Conservation (phyloP, 2,329 filamentous ascomycete genomes). For the Massarina eburnea region DNA sequence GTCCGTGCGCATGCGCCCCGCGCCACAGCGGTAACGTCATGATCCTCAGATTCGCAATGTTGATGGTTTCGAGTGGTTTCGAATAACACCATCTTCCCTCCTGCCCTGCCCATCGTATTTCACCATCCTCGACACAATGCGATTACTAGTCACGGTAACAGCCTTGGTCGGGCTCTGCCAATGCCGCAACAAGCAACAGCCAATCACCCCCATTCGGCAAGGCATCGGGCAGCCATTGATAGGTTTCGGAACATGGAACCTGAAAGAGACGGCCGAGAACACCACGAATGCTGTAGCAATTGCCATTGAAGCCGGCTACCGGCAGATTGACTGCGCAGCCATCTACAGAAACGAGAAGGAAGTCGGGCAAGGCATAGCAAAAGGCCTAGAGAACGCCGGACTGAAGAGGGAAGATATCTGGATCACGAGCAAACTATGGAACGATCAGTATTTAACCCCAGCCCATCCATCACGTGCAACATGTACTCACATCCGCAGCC, state of each 20-base stretch:
- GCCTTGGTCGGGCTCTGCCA: slow-evolving; percentile 6
- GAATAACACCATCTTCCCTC: neutral
- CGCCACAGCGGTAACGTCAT: slow-evolving; percentile 7
- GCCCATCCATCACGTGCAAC: neutral
- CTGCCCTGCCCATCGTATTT: neutral
- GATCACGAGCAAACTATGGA: slow-evolving; percentile 67
- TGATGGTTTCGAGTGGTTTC: neutral
- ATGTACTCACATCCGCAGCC: slow-evolving; percentile 4
- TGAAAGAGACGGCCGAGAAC: slow-evolving; percentile 16
- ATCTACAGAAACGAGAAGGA: slow-evolving; percentile 17
- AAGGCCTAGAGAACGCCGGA: slow-evolving; percentile 9
- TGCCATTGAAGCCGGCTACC: slow-evolving; percentile 19
- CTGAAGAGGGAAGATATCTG: slow-evolving; percentile 37
- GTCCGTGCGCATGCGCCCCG: slow-evolving; percentile 6
- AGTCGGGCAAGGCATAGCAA: slow-evolving; percentile 14
- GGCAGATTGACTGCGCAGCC: slow-evolving; percentile 21
- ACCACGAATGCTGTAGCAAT: slow-evolving; percentile 36
- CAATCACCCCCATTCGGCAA: slow-evolving; percentile 3
- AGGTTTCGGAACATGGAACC: slow-evolving; percentile 25
- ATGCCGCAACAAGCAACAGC: slow-evolving; percentile 13
- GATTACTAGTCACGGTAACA: neutral
- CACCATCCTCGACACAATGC: slow-evolving; percentile 2
- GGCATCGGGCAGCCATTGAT: slow-evolving; percentile 12
- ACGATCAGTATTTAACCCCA: slow-evolving; percentile 7
- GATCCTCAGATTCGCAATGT: slow-evolving; percentile 1